phyloP scores from a whole-genome alignment of 2,329 filamentous ascomycete species.

The Aureobasidium leucospermi region DNA sequence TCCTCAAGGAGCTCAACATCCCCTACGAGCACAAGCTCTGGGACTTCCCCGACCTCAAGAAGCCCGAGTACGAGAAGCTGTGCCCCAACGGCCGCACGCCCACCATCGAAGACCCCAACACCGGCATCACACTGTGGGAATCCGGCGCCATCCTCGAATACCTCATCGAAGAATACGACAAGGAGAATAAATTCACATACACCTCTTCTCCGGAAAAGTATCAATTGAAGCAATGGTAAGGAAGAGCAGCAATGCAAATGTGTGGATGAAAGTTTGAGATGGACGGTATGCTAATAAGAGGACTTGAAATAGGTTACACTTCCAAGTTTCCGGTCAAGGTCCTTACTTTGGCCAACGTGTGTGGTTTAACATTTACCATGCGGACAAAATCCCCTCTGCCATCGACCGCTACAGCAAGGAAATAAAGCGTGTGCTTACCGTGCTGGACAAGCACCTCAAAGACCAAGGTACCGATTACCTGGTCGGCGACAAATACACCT shows the following conservation, averaged over 20 bases:
- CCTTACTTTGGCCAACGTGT: constrained; percentile 39
- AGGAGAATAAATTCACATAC: constrained; percentile 35
- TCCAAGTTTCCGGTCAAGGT: constrained; percentile 38
- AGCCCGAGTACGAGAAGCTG: constrained; percentile 29
- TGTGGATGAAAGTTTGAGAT: too few species aligned
- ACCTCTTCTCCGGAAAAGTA: constrained; percentile 29
- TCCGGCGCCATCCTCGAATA: constrained; percentile 25
- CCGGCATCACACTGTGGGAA: constrained; percentile 34
- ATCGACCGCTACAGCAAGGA: constrained; percentile 42
- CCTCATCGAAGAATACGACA: constrained; percentile 38
- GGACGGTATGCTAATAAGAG: too few species aligned
- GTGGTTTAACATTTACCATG: constrained; percentile 32
- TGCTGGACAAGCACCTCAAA: constrained; percentile 38
- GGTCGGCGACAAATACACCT: constrained; percentile 37
- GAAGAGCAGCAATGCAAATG: too few species aligned
- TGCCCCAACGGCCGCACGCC: constrained; percentile 39
- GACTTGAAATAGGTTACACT: constrained; percentile 19
- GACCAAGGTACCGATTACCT: constrained; percentile 29
- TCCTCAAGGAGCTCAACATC: constrained; percentile 38
- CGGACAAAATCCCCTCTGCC: constrained; percentile 39
- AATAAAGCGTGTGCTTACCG: constrained; percentile 38
- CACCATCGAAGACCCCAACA: constrained; percentile 42
- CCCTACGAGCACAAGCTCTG: constrained; percentile 33
- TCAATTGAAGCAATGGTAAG: constrained; percentile 32
- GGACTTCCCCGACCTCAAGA: constrained; percentile 34